These are phyloP conservation scores for Powellomyces hirtus DNA, from an alignment of 192 early-diverging fungal species.

Conservation along the genomic window DNA sequence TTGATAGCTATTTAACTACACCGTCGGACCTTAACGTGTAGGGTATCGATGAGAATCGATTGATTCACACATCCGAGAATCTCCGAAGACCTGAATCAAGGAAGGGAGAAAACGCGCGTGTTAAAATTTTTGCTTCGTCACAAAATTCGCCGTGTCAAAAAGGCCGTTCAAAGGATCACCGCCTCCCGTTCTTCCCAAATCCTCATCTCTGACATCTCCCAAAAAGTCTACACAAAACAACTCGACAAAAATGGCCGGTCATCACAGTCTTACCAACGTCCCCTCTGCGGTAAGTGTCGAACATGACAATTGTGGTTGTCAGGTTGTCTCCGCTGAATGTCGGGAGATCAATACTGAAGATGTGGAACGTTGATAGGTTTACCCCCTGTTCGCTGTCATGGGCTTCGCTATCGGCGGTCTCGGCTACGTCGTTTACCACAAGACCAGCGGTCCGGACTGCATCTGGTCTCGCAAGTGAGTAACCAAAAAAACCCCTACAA, in stretches of 20 bases:
- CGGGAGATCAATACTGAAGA: background rate
- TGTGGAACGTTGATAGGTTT: slow-evolving; percentile 16
- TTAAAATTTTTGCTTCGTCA: too few species aligned
- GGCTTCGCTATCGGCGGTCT: slow-evolving; percentile 25
- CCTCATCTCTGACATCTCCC: background rate
- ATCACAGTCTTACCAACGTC: slow-evolving; percentile 4
- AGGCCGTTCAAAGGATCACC: too few species aligned
- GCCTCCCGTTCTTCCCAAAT: background rate
- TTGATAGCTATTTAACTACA: too few species aligned
- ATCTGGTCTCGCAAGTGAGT: slow-evolving; percentile 7
- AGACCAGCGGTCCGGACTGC: slow-evolving; percentile 21
- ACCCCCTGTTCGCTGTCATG: slow-evolving; percentile 33
- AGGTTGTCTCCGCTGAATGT: background rate
- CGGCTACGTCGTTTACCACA: slow-evolving; percentile 16
- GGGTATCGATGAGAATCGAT: too few species aligned
- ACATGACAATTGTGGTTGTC: background rate
- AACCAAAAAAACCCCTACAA: background rate
- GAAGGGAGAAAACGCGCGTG: too few species aligned
- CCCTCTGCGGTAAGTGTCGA: slow-evolving; percentile 12
- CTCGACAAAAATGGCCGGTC: slow-evolving; percentile 11
- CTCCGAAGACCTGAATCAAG: too few species aligned
- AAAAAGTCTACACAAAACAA: background rate
- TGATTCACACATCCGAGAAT: too few species aligned
- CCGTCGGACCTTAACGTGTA: too few species aligned
- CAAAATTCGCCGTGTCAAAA: too few species aligned